Evolutionary conservation across 805 yeast species (phyloP), one percentile per base, ranked within the genome.

Genomic region (Cyberlindnera samutprakarnensis): DNA sequence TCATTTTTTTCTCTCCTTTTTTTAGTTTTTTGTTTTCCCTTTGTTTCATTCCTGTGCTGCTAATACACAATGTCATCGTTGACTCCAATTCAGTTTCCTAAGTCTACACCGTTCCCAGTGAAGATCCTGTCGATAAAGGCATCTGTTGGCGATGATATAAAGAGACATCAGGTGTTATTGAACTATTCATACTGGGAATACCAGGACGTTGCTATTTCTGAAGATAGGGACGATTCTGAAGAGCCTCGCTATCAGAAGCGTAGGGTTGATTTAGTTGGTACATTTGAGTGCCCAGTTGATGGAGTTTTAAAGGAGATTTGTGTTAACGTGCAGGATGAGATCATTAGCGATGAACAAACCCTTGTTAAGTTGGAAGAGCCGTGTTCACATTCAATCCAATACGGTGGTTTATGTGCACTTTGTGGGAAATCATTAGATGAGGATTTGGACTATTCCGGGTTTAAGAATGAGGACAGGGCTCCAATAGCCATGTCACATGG

Each of bases 341-440:
- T 90, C 13, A 53, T 54, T 10, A 52, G 57, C 19, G 36, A 58
- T 10, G 63, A 65, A 22, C 72, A 71, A 34, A 61, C 61, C 3
- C 60, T 90, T 11, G 66, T 77, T 18, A 60, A 64, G 25, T 66
- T 90, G 12, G 57, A 62, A 26, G 96, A 94, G 51, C 86, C 94
- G 0, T 92, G 98, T 50, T 68, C 85, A 10, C 98, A 92, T 57
- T 74, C 90, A 2, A 87, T 92, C 18, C 96, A 92, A 45, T 92
- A 80, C 51, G 95, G 94, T 11, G 97, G 97, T 0, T 66, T 90
- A 26, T 90, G 98, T 61, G 96, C 96, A 0, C 57, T 85, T 14
- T 90, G 98, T 55, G 97, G 97, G 6, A 75, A 74, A 36, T 72
- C 83, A 7, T 70, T 92, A 8, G 80, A 71, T 31, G 70, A 62